Conservation (phyloP, 2,329 filamentous ascomycete genomes). For the Penicillium sp. region DNA sequence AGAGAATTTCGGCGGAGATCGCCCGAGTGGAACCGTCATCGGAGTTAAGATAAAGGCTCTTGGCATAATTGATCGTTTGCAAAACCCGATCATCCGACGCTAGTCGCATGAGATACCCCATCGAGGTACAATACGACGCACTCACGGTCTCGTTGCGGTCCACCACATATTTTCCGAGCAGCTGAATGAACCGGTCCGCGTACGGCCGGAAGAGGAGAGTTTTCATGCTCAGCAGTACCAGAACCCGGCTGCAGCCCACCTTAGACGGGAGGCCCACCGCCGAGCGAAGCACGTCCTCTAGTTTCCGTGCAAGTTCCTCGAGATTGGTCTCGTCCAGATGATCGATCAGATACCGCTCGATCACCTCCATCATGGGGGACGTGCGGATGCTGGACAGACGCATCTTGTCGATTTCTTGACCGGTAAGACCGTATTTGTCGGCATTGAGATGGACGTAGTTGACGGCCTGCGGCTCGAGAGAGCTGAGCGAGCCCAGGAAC, state of each 20-base stretch:
- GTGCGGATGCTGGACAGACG: constrained; percentile 76
- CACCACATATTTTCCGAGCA: constrained; percentile 76
- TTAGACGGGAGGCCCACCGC: constrained; percentile 92
- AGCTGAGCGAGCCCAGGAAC: constrained; percentile 77
- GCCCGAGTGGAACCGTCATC: constrained; percentile 74
- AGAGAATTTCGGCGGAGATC: constrained; percentile 77
- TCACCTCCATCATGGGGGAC: constrained; percentile 88
- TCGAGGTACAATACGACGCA: constrained; percentile 79
- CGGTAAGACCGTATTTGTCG: constrained; percentile 76
- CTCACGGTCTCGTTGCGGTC: constrained; percentile 94
- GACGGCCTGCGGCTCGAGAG: constrained; percentile 81
- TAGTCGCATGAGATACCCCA: constrained; percentile 76
- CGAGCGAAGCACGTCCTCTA: constrained; percentile 77
- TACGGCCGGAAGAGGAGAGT: constrained; percentile 71
- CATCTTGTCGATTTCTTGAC: constrained; percentile 86
- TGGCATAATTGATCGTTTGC: constrained; percentile 54
- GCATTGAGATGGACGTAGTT: constrained; percentile 93
- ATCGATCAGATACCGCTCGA: constrained; percentile 78
- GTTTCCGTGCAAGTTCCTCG: constrained; percentile 65
- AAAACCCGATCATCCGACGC: constrained; percentile 60
- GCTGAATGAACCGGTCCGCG: constrained; percentile 70
- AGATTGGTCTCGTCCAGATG: constrained; percentile 78
- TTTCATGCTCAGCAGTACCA: constrained; percentile 80
- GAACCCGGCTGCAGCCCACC: constrained; percentile 80
- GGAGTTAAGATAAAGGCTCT: constrained; percentile 74